These are phyloP conservation scores for Hirschioporus abietinus DNA, from an alignment of 768 basidiomycete genomes.

Conservation along the genomic window DNA sequence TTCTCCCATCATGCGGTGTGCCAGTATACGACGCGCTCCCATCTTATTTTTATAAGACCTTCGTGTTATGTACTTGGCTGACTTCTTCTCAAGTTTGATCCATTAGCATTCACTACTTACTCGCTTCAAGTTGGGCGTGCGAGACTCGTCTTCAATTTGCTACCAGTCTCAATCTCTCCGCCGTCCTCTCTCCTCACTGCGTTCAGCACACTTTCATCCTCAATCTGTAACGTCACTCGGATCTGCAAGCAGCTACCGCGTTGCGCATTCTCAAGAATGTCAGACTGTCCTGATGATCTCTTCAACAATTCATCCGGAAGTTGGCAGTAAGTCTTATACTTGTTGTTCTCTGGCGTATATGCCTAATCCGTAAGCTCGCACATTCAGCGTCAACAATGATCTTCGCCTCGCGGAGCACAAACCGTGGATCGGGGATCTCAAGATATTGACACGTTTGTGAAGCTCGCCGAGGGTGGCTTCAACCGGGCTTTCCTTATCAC, in stretches of 20 bases:
- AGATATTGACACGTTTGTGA: conserved; percentile 32
- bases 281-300: conserved; percentile 27
- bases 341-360: conserved; percentile 21
- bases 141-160: background rate
- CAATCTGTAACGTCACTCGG: conserved; percentile 18
- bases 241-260: conserved; percentile 16
- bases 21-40: too few species aligned
- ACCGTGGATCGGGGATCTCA: conserved; percentile 30
- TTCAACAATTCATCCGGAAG: conserved; percentile 39
- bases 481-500: conserved; percentile 28
- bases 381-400: conserved; percentile 28
- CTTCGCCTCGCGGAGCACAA: conserved; percentile 45
- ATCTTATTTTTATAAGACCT: too few species aligned
- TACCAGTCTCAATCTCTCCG: background rate
- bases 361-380: conserved; percentile 23
- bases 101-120: too few species aligned
- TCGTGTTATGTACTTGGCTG: too few species aligned
- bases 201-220: conserved; percentile 17
- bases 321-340: conserved; percentile 37
- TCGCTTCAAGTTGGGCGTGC: too few species aligned
- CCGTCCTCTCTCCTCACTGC: conserved; percentile 19
- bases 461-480: conserved; percentile 39
- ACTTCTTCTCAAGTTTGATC: too few species aligned
- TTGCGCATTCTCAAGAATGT: conserved; percentile 23
- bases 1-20: too few species aligned